Evolutionary conservation across 768 basidiomycete genomes (phyloP).

Genomic region (Mycena alexandri): DNA sequence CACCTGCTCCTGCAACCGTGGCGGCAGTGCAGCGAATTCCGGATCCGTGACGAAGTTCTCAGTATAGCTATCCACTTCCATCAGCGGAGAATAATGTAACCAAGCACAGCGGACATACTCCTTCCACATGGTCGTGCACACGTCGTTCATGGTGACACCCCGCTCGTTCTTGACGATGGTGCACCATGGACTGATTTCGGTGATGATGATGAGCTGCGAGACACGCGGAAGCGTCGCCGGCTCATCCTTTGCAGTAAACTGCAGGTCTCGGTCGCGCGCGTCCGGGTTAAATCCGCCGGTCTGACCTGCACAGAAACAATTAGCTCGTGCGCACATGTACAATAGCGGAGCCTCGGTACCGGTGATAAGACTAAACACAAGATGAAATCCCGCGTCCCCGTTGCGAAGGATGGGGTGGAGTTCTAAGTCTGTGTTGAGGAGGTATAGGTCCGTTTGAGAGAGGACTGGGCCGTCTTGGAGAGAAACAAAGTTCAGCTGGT

Average conservation of each 20-base stretch:
- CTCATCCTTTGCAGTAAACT: conserved; percentile 66
- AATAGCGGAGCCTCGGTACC: conserved; percentile 55
- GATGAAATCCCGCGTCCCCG: conserved; percentile 62
- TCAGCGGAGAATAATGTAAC: conserved; percentile 7
- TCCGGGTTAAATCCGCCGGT: conserved; percentile 73
- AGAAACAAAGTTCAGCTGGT: conserved; percentile 5
- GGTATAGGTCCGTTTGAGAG: conserved; percentile 84
- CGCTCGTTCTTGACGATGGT: conserved; percentile 77
- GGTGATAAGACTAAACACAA: conserved; percentile 78
- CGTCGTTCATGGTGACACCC: conserved; percentile 83
- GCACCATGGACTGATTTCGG: conserved; percentile 80
- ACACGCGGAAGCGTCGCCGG: conserved; percentile 80
- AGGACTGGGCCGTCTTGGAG: conserved; percentile 81
- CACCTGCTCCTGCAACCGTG: conserved; percentile 79
- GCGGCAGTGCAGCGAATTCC: conserved; percentile 71
- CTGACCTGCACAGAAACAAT: conserved; percentile 55
- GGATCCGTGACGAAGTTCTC: conserved; percentile 75
- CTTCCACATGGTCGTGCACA: conserved; percentile 79
- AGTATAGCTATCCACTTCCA: conserved; percentile 64
- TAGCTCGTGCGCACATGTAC: neutral
- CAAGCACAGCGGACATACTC: conserved; percentile 66
- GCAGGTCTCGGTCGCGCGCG: conserved; percentile 69
- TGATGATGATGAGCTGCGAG: conserved; percentile 68
- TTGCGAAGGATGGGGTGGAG: conserved; percentile 80
- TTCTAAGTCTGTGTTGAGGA: conserved; percentile 77